A percentile compares a stretch with the other conserved stretches of the same genome.
Evolutionary conservation across 768 basidiomycete genomes (phyloP).

Genomic region (Suillus hirtellus): DNA sequence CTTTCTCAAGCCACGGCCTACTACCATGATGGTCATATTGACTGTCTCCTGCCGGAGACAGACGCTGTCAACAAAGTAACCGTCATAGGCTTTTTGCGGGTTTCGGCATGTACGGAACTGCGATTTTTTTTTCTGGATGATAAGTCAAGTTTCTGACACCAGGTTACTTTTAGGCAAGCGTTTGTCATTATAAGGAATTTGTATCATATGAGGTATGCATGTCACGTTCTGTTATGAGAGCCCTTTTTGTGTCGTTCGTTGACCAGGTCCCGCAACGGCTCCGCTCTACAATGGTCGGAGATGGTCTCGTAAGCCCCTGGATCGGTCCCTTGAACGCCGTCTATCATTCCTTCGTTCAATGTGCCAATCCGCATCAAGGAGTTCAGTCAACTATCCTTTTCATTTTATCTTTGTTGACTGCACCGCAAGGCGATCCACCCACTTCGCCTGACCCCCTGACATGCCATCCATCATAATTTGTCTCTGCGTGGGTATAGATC

Average conservation of each 20-base stretch:
- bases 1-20: slow-evolving; percentile 1
- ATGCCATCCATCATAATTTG: slow-evolving; percentile 9
- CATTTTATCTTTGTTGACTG: not conserved
- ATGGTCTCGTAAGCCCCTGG: slow-evolving; percentile 10
- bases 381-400: not conserved
- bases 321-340: slow-evolving; percentile 13
- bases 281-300: not conserved
- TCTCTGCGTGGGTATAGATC: slow-evolving; percentile 8
- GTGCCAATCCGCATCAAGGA: slow-evolving; percentile 3
- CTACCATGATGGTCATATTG: not conserved
- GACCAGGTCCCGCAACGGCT: slow-evolving; percentile 6
- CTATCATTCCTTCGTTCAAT: not conserved
- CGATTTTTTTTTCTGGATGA: slow-evolving; percentile 8
- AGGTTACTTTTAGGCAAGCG: slow-evolving; percentile 7
- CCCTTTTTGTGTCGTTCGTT: slow-evolving; percentile 2
- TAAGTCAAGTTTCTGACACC: slow-evolving; percentile 2
- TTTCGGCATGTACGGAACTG: slow-evolving; percentile 12
- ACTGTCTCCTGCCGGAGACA: slow-evolving; percentile 2
- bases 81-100: not conserved
- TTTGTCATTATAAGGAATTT: slow-evolving; percentile 1
- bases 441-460: slow-evolving; percentile 1
- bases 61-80: slow-evolving; percentile 9
- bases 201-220: not conserved
- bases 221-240: slow-evolving; percentile 2
- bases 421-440: slow-evolving; percentile 8